phyloP scores from a whole-genome alignment of 805 yeast species.

The Candida alai region DNA sequence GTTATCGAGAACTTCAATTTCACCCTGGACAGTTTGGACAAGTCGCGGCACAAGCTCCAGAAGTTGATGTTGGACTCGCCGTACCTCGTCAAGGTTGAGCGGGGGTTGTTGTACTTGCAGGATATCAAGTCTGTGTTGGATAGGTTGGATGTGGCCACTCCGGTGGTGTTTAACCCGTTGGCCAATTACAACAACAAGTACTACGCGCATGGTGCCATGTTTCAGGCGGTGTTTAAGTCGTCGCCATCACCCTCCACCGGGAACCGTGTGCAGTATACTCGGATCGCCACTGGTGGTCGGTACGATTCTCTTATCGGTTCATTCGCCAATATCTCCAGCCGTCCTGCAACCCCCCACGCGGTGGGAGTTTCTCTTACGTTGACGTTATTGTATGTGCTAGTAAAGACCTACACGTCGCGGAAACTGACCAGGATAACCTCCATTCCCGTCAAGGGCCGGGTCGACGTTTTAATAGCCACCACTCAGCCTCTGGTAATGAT shows the following conservation, averaged over 20 bases:
- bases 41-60: conserved; percentile 57
- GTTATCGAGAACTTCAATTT: conserved; percentile 73
- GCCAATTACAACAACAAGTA: conserved; percentile 79
- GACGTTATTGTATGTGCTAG: conserved; percentile 31
- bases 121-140: conserved; percentile 53
- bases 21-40: conserved; percentile 60
- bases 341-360: conserved; percentile 38
- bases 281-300: conserved; percentile 90
- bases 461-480: conserved; percentile 79
- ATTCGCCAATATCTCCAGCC: conserved; percentile 46
- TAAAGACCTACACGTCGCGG: conserved; percentile 25
- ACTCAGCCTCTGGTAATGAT: conserved; percentile 46
- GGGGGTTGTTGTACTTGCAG: conserved; percentile 56
- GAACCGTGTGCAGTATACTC: conserved; percentile 38
- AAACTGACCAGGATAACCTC: conserved; percentile 6
- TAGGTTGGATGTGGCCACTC: conserved; percentile 55
- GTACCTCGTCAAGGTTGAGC: conserved; percentile 54
- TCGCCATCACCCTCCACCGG: too few species aligned
- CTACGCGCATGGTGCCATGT: conserved; percentile 81
- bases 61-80: conserved; percentile 76
- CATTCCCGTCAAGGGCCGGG: conserved; percentile 43
- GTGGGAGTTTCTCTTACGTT: conserved; percentile 85
- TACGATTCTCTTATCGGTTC: conserved; percentile 72
- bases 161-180: conserved; percentile 70
- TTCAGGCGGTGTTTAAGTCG: conserved; percentile 75